Evolutionary conservation across 208 protist genomes (phyloP).

Genomic region (Acanthamoeba divionensis): DNA sequence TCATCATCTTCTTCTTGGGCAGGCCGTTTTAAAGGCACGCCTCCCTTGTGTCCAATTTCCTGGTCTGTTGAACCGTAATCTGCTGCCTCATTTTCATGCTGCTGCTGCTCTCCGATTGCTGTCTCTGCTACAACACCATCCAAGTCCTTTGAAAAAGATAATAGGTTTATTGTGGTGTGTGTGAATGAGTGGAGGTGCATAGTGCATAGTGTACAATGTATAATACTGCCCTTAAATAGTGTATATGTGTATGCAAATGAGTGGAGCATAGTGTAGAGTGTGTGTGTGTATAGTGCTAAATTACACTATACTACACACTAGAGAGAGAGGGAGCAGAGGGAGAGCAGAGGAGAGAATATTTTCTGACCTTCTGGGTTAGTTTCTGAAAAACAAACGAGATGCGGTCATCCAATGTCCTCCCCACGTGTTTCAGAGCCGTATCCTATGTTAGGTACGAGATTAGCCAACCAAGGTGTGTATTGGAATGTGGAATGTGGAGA

Average conservation of each 20-base stretch:
- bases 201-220: too few relatives aligned
- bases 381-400: slow-evolving; percentile 49
- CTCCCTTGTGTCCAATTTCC: not conserved
- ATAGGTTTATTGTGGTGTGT: too few relatives aligned
- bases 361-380: not conserved
- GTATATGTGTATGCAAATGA: too few relatives aligned
- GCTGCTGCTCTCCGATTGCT: not conserved
- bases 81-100: not conserved
- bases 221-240: too few relatives aligned
- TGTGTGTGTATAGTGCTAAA: too few relatives aligned
- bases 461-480: too few relatives aligned
- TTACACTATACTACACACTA: too few relatives aligned
- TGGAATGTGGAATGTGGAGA: too few relatives aligned
- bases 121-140: too few relatives aligned
- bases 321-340: not conserved
- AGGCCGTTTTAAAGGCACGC: not conserved
- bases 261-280: too few relatives aligned
- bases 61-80: not conserved
- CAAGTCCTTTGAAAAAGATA: too few relatives aligned
- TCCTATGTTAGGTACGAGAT: not conserved
- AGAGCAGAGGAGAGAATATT: not conserved
- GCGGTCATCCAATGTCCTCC: not conserved
- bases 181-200: too few relatives aligned
- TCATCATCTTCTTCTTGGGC: not conserved
- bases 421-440: slow-evolving; percentile 14